Conservation (phyloP, 306 rosid species). For the Citrullus amarus region DNA sequence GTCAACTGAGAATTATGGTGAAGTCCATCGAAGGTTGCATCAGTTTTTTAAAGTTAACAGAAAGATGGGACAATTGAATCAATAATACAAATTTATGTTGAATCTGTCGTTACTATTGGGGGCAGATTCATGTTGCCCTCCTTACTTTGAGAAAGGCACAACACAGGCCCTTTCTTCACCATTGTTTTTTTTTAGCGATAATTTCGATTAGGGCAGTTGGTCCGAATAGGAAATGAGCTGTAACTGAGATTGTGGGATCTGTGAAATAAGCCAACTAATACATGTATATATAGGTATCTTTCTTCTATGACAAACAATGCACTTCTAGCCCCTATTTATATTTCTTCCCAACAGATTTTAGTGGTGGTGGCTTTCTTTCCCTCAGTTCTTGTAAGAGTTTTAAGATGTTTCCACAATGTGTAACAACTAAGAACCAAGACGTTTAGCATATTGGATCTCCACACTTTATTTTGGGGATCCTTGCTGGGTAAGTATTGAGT, state of each 20-base stretch:
- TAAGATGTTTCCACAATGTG: background rate
- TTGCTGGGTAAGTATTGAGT: background rate
- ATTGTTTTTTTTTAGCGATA: background rate
- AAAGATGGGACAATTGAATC: slow-evolving; percentile 13
- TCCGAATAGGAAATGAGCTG: background rate
- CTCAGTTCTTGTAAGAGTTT: background rate
- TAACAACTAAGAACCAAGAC: background rate
- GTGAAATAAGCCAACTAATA: background rate
- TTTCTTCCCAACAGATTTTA: background rate
- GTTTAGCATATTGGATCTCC: background rate
- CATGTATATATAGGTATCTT: background rate
- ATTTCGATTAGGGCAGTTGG: background rate
- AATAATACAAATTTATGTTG: background rate
- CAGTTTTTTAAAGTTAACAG: slow-evolving; percentile 67
- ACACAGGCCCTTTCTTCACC: background rate
- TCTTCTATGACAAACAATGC: background rate
- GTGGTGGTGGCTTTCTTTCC: background rate
- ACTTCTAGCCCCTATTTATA: background rate
- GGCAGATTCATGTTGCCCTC: background rate
- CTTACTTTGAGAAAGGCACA: background rate
- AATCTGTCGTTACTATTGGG: background rate
- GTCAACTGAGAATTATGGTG: slow-evolving; percentile 59
- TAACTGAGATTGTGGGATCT: background rate
- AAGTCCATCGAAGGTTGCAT: slow-evolving; percentile 62
- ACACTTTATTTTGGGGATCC: background rate